Base-by-base conservation (phyloP, 805 yeast genomes). In the Kockiozyma suomiensis region DNA sequence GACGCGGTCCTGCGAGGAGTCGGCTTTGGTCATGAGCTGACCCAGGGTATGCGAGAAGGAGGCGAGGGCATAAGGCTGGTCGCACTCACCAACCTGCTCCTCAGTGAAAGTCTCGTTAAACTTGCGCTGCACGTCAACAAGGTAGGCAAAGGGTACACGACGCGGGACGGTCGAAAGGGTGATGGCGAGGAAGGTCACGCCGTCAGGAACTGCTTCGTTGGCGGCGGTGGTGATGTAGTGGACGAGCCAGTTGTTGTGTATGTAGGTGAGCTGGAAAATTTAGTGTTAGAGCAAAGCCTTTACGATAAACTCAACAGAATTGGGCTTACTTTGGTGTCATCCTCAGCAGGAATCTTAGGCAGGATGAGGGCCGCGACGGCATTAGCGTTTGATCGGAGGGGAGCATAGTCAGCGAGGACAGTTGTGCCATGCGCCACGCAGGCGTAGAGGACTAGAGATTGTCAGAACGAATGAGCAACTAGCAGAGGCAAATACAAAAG, bases 381-480 rank as follows among this genome's bases (percentile, higher is more conserved):
- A 15, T 81, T 78, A 4, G 82, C 82, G 65, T 79, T 81, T 19
- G 82, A 78, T 79, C 79, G 78, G 15, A 80, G 75, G 65, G 80
- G 82, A 1, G 82, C 81, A 67, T 78, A 79, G 23, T 82, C 82
- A 5, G 79, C 81, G 56, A 79, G 72, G 3, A 81, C 78, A 15
- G 82, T 79, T 23, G 82, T 79, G 10, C 68, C 68, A 42, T 65
- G 68, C 35, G 68, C 68, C 30, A 65, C 68, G 47, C 66, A 65
- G 49, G 65, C 62, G 53, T 65, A 65, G 53, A 65, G 59, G 30
- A 65, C 66, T 62, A 21, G 1, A 23, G 38, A 41, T 21, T 37
- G 54, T 35, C 15, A 35, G 17, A 1, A 38, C 25, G 23, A 12
- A 7, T 4, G 8, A 2, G n/a, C 12, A 30, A 4, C 8, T 12